Evolutionary conservation across 192 early-diverging fungal genomes (phyloP), one percentile per base, ranked within the genome.

Genomic region (Radiomyces spectabilis): DNA sequence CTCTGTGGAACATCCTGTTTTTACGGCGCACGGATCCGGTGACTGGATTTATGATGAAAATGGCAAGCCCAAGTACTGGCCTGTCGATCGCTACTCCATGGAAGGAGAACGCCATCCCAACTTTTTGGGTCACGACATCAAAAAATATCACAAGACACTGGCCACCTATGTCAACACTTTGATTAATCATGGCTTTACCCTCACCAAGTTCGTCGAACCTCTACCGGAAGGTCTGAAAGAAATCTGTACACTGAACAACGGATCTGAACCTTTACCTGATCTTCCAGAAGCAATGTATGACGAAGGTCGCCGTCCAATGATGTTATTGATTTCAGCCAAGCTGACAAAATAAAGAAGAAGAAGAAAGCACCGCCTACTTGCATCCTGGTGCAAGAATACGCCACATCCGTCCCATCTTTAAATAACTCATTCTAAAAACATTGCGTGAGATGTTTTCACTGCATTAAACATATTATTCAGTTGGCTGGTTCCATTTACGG

Each of bases 61-160:
- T 3, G 55, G 55, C 15, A 6, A 48, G 1, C 15, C 19, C 1
- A 8, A 31, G 2, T 27, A 48, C 30, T 57, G 55, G 55, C 55
- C 55, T 18, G 45, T 57, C 7, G 55, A 57, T 40, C 16, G 21
- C 22, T 57, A 57, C 22, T 48, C 12, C 22, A 18, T 12, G 4
- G 44, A 57, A 25, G 41, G 55, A 12, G 2, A 18, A 2, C 44
- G 55, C 1, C 16, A 46, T 15, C 24, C 44, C 2, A 18, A 46
- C 1, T 57, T 57, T 18, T 27, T 57, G 8, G 45, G 45, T 18
- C 35, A 31, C 8, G 15, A 32, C n/a, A 35, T 57, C 10, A 37
- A 15, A 4, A 57, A 57, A 27, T 57, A 57, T 44, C 55, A 57
- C 33, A 57, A 44, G 39, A 57, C 55, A 3, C 19, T 57, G 3